Conservation (phyloP, 2,329 filamentous ascomycete species). For the Colletotrichum sp. region DNA sequence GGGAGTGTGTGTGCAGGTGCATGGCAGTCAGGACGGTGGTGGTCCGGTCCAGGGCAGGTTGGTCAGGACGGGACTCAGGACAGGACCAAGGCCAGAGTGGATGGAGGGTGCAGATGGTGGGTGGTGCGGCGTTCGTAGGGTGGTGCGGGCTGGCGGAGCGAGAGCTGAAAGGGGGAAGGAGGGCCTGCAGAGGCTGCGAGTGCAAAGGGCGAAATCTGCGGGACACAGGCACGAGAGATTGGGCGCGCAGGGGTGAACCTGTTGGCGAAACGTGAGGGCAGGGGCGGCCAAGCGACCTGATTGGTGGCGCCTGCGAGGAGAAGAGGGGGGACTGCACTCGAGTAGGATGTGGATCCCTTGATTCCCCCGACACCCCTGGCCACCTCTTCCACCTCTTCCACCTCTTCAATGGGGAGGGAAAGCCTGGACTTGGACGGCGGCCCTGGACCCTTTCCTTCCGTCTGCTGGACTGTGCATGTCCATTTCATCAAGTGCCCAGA, state of each 20-base stretch:
- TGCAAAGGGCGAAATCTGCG: slow-evolving; percentile 15
- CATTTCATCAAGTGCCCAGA: not conserved
- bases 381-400: no score
- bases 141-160: slow-evolving; percentile 10
- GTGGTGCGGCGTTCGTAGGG: not conserved
- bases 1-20: not conserved
- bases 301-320: not conserved
- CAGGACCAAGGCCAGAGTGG: not conserved
- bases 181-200: not conserved
- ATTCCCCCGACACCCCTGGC: slow-evolving; percentile 20
- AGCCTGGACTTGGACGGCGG: not conserved
- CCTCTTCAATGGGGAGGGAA: no score
- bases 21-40: not conserved
- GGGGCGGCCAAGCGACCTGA: not conserved
- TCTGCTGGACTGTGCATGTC: not conserved
- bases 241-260: slow-evolving; percentile 4
- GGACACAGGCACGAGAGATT: slow-evolving; percentile 22
- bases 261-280: slow-evolving; percentile 13
- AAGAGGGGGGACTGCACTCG: not conserved
- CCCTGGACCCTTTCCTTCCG: not conserved
- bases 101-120: not conserved
- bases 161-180: slow-evolving; percentile 9
- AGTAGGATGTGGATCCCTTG: slow-evolving; percentile 2
- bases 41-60: not conserved
- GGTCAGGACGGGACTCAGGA: not conserved